phyloP scores from a whole-genome alignment of 768 basidiomycete species.

The Amanita jacksonii region DNA sequence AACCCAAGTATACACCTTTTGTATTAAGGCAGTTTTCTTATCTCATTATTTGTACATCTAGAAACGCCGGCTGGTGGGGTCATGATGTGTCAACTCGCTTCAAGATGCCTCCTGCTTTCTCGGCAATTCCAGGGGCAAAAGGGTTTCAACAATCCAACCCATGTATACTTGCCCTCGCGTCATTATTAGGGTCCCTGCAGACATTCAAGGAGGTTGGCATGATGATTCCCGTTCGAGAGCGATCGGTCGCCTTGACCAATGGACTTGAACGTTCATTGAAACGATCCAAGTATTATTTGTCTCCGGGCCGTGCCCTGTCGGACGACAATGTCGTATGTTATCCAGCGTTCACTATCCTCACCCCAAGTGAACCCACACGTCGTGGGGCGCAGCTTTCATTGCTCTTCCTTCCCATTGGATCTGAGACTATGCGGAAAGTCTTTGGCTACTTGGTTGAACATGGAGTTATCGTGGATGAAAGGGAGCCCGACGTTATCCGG shows the following conservation, averaged over 20 bases:
- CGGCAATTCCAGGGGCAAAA: slow-evolving; percentile 81
- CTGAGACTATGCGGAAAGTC: slow-evolving; percentile 62
- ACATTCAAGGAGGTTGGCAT: slow-evolving; percentile 75
- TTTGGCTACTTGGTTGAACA: slow-evolving; percentile 46
- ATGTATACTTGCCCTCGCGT: slow-evolving; percentile 65
- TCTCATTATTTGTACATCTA: slow-evolving; percentile 22
- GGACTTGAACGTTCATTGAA: slow-evolving; percentile 58
- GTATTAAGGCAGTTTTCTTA: slow-evolving; percentile 10
- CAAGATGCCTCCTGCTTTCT: slow-evolving; percentile 78
- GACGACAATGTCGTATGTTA: slow-evolving; percentile 13
- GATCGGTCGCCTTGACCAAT: slow-evolving; percentile 62
- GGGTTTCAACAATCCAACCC: slow-evolving; percentile 98
- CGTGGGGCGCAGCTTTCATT: slow-evolving; percentile 88
- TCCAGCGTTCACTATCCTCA: slow-evolving; percentile 84
- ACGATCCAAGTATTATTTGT: slow-evolving; percentile 55
- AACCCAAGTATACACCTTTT: slow-evolving; percentile 47
- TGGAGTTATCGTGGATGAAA: slow-evolving; percentile 89
- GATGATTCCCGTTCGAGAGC: slow-evolving; percentile 55
- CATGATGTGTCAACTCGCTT: slow-evolving; percentile 84
- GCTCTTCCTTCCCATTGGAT: slow-evolving; percentile 56
- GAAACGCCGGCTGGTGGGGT: slow-evolving; percentile 98
- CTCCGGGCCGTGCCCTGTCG: slow-evolving; percentile 25
- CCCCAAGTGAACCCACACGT: slow-evolving; percentile 54
- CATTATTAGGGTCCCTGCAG: slow-evolving; percentile 77
- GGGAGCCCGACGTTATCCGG: slow-evolving; percentile 87